phyloP scores from a whole-genome alignment of 192 early-diverging fungal genomes.

The Backusella sp. region DNA sequence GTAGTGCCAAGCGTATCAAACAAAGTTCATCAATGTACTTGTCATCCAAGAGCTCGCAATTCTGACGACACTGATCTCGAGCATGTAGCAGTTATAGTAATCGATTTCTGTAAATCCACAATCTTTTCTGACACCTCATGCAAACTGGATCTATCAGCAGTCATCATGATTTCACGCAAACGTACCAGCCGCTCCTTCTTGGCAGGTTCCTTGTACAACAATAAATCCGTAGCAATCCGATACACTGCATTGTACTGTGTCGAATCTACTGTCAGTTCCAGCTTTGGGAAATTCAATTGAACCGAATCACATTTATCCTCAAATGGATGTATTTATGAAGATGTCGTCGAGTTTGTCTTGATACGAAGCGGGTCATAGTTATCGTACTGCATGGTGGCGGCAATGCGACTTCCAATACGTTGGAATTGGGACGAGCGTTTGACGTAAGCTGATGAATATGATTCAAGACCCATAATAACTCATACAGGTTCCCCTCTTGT shows the following conservation, averaged over 20 bases:
- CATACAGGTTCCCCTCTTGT: no score
- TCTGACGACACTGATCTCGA: constrained; percentile 31
- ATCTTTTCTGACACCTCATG: constrained; percentile 55
- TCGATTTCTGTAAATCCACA: constrained; percentile 53
- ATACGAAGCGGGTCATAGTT: constrained; percentile 67
- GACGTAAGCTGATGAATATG: no score
- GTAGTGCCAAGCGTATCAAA: constrained; percentile 19
- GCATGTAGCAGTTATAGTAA: constrained; percentile 46
- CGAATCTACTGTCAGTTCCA: constrained; percentile 72
- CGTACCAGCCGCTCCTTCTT: constrained; percentile 71
- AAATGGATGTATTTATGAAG: constrained; percentile 34
- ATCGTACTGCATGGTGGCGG: constrained; percentile 58
- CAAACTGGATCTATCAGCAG: constrained; percentile 79
- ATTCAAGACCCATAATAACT: no score
- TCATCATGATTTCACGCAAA: constrained; percentile 74
- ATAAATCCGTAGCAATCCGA: constrained; percentile 74
- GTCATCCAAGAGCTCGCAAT: constrained; percentile 17
- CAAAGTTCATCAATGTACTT: constrained; percentile 30
- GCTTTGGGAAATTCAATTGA: constrained; percentile 70
- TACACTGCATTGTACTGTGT: constrained; percentile 71
- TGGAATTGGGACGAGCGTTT: constrained; percentile 49
- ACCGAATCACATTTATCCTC: constrained; percentile 65
- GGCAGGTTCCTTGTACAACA: constrained; percentile 81
- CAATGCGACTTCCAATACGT: constrained; percentile 56
- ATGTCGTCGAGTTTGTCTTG: constrained; percentile 36